Percentiles rank a stretch among this genome's conserved stretches.
Evolutionary conservation across 2,329 filamentous ascomycete genomes (phyloP).

Genomic region (Epichloe brachyelytri): DNA sequence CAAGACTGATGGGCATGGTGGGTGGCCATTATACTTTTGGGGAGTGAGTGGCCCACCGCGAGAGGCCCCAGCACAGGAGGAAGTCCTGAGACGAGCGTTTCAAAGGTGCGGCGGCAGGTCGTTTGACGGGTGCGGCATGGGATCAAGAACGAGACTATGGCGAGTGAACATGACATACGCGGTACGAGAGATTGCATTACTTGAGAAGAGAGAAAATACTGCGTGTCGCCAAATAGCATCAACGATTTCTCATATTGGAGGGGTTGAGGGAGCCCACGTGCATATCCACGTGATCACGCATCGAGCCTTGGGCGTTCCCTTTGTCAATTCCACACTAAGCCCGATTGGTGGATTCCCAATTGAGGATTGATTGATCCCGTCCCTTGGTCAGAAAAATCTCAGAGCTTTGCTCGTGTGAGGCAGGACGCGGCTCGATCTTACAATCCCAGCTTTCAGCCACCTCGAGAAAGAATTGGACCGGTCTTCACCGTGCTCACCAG

Average conservation of each 20-base stretch:
- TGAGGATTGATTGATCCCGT: not conserved
- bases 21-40: not conserved
- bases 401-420: conserved; percentile 13
- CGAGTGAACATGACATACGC: not conserved
- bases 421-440: not conserved
- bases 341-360: conserved; percentile 5
- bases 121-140: not conserved
- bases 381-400: conserved; percentile 19
- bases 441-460: not conserved
- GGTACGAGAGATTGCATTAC: not conserved
- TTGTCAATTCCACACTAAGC: not conserved
- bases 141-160: no score
- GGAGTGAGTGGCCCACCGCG: not conserved
- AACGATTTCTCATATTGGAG: no score
- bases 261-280: not conserved
- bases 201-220: no score
- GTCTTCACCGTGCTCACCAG: not conserved
- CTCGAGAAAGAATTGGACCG: not conserved
- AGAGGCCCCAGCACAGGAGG: conserved; percentile 5
- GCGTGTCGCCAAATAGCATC: no score
- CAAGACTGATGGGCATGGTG: not conserved
- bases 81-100: conserved; percentile 9
- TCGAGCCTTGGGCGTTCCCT: not conserved
- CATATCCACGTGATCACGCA: not conserved
- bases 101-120: conserved; percentile 2